phyloP scores from a whole-genome alignment of 1,139 yeast genomes.

The Saccharomyces hybrid region DNA sequence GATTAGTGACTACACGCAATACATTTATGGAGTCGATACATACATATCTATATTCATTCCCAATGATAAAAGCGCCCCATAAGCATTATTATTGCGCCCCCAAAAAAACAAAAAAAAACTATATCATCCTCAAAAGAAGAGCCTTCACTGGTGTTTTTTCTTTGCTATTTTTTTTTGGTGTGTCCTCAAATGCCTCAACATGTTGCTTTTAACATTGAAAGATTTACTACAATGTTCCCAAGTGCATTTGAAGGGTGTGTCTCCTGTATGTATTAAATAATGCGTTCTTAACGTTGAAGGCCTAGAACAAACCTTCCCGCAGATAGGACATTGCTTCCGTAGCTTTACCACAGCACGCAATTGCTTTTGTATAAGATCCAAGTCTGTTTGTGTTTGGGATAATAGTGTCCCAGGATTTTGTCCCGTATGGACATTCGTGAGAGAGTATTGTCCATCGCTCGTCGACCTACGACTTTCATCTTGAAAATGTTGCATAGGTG shows the following conservation, averaged over 20 bases:
- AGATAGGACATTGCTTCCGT: constrained; percentile 45
- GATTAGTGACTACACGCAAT: too few species aligned
- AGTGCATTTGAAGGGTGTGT: constrained; percentile 68
- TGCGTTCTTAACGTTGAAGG: constrained; percentile 82
- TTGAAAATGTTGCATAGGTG: not conserved
- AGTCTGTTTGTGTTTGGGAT: not conserved
- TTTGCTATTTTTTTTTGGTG: constrained; percentile 34
- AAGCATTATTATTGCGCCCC: too few species aligned
- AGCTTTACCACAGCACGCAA: constrained; percentile 3
- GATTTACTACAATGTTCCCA: constrained; percentile 61
- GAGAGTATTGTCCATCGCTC: not conserved
- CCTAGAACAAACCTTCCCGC: constrained; percentile 73
- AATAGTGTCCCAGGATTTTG: not conserved
- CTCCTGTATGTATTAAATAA: constrained; percentile 81
- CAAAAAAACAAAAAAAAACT: not conserved
- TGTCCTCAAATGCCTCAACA: constrained; percentile 67
- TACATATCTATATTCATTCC: too few species aligned
- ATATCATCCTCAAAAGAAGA: too few species aligned
- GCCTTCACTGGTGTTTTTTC: not conserved
- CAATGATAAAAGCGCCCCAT: too few species aligned
- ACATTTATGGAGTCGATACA: too few species aligned
- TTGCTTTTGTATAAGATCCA: not conserved
- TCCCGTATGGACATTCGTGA: not conserved
- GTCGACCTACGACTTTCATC: not conserved
- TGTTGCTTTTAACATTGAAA: constrained; percentile 75